phyloP scores from a whole-genome alignment of 768 basidiomycete genomes.

The Trametes punicea region DNA sequence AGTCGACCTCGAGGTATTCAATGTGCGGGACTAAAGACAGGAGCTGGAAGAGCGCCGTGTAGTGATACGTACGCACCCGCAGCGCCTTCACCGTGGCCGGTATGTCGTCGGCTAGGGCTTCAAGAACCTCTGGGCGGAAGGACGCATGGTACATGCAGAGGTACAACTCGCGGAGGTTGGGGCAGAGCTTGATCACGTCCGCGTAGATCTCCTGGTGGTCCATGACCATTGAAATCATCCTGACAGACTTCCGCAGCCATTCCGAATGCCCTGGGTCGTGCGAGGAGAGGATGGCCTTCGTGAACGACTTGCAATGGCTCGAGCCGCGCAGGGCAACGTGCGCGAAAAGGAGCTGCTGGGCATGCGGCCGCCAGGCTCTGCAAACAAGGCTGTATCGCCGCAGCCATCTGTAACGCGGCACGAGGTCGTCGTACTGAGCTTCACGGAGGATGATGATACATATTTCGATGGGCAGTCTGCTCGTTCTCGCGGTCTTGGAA shows the following conservation, averaged over 20 bases:
- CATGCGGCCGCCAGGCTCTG: constrained; percentile 4
- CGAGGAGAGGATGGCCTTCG: neutral
- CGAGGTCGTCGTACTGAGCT: constrained; percentile 12
- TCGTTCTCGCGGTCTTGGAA: neutral
- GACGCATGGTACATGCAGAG: constrained; percentile 8
- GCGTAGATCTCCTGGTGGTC: constrained; percentile 14
- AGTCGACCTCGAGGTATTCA: constrained; percentile 15
- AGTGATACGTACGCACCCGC: constrained; percentile 12
- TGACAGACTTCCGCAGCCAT: neutral
- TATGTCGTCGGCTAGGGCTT: neutral
- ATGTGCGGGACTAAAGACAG: neutral
- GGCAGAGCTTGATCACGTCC: neutral
- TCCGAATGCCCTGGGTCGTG: neutral
- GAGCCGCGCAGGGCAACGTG: constrained; percentile 4
- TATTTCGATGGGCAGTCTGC: neutral
- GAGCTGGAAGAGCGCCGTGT: constrained; percentile 12
- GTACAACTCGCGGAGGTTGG: constrained; percentile 5
- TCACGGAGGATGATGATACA: constrained; percentile 1
- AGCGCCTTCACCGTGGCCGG: constrained; percentile 1
- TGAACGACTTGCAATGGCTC: neutral
- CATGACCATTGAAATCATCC: constrained; percentile 2
- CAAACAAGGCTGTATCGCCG: constrained; percentile 4
- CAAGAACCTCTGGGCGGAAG: neutral
- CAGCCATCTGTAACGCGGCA: constrained; percentile 5
- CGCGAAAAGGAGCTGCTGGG: constrained; percentile 7